These are phyloP conservation scores for Penicillium ochrochloron DNA, from an alignment of 495 filamentous ascomycete genomes.

Conservation along the genomic window DNA sequence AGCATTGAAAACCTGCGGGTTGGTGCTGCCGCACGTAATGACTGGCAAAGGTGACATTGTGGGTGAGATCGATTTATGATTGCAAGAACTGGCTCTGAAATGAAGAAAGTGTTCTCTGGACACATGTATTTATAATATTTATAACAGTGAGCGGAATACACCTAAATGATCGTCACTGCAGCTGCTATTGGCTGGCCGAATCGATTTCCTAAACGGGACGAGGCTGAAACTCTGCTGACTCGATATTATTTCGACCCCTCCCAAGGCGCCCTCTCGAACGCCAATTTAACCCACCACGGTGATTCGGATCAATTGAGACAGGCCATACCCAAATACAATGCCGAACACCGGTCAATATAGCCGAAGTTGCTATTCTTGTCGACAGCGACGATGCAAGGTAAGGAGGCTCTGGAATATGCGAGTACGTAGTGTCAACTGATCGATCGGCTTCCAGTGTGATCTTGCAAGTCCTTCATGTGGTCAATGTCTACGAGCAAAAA, in stretches of 20 bases:
- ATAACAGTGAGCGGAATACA: background rate
- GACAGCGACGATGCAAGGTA: slow-evolving; percentile 21
- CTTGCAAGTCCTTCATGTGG: slow-evolving; percentile 17
- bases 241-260: background rate
- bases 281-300: too few species aligned
- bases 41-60: slow-evolving; percentile 33
- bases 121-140: background rate
- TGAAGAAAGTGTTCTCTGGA: background rate
- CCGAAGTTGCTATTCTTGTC: slow-evolving; percentile 18
- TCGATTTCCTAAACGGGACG: slow-evolving; percentile 7
- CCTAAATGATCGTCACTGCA: background rate
- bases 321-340: slow-evolving; percentile 9
- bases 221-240: slow-evolving; percentile 8
- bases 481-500: slow-evolving; percentile 19
- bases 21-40: slow-evolving; percentile 32
- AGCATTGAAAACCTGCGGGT: slow-evolving; percentile 27
- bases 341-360: slow-evolving; percentile 23
- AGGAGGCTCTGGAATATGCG: slow-evolving; percentile 1
- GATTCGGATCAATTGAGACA: background rate
- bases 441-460: slow-evolving; percentile 14
- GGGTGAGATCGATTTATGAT: slow-evolving; percentile 16
- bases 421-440: slow-evolving; percentile 7
- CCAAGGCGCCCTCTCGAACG: background rate
- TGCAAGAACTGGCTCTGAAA: background rate
- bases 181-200: slow-evolving; percentile 2